These are phyloP conservation scores for Passalora sequoiae DNA, from an alignment of 2,329 filamentous ascomycete species.

Conservation along the genomic window DNA sequence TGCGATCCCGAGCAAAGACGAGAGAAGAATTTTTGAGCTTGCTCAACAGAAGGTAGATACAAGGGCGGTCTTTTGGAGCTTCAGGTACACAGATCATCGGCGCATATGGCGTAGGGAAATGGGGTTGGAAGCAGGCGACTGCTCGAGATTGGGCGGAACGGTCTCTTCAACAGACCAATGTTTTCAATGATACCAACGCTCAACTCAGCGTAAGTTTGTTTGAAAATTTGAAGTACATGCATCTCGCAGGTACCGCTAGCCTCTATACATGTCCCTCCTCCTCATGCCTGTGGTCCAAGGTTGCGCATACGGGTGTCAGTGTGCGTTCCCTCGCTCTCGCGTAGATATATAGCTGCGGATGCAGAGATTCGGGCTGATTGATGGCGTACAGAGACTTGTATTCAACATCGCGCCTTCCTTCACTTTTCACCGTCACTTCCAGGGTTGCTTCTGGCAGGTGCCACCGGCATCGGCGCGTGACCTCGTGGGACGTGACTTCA, in stretches of 20 bases:
- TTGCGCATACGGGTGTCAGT: no score
- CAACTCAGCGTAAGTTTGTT: conserved; percentile 32
- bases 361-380: no score
- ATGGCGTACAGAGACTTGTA: no score
- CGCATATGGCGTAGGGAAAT: conserved; percentile 11
- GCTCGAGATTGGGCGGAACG: conserved; percentile 10
- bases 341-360: no score
- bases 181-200: conserved; percentile 32
- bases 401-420: no score
- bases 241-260: background rate
- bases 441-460: no score
- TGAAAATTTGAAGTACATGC: conserved; percentile 4
- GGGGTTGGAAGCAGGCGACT: conserved; percentile 7
- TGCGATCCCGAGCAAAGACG: conserved; percentile 88
- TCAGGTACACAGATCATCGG: conserved; percentile 11
- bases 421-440: no score
- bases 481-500: no score
- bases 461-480: no score
- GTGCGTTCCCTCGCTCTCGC: no score
- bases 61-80: conserved; percentile 7
- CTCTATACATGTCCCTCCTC: background rate
- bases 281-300: background rate
- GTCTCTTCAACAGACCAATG: conserved; percentile 31
- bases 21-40: conserved; percentile 92
- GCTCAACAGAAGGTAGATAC: conserved; percentile 25